These are phyloP conservation scores for Xanthoconium purpureum DNA, from an alignment of 768 basidiomycete species.

Conservation along the genomic window DNA sequence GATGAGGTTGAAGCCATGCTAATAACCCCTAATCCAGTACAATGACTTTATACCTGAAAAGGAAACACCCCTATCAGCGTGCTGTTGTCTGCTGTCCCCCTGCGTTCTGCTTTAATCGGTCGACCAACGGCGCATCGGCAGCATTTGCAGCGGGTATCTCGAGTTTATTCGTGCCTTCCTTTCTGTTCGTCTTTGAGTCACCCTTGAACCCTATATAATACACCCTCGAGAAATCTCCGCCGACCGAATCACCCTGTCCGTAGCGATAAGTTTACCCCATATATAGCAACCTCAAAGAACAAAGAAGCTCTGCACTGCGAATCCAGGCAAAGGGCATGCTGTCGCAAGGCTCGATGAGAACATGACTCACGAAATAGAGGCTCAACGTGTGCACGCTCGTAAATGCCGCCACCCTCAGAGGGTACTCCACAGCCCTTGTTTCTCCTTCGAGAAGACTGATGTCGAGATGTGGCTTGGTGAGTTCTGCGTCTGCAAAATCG, in stretches of 20 bases:
- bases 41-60: background rate
- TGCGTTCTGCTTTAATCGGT: conserved; percentile 54
- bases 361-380: conserved; percentile 69
- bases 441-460: conserved; percentile 72
- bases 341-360: conserved; percentile 6
- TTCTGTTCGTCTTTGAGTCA: conserved; percentile 51
- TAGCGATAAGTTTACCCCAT: conserved; percentile 8
- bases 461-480: conserved; percentile 64
- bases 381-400: conserved; percentile 70
- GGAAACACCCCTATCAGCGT: conserved; percentile 19
- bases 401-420: conserved; percentile 72
- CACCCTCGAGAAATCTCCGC: conserved; percentile 61
- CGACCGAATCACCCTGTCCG: conserved; percentile 60
- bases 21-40: background rate
- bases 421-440: conserved; percentile 69
- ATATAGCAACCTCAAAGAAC: conserved; percentile 23
- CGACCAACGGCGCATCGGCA: conserved; percentile 65
- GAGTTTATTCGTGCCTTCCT: conserved; percentile 59
- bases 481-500: conserved; percentile 74
- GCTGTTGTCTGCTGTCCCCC: conserved; percentile 66
- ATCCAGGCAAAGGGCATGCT: conserved; percentile 18
- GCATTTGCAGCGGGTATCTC: conserved; percentile 81
- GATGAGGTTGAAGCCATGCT: background rate
- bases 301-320: background rate
- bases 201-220: conserved; percentile 87